These are phyloP conservation scores for Panicum hallii DNA, from an alignment of 202 grass and related monocot genomes.

Conservation along the genomic window DNA sequence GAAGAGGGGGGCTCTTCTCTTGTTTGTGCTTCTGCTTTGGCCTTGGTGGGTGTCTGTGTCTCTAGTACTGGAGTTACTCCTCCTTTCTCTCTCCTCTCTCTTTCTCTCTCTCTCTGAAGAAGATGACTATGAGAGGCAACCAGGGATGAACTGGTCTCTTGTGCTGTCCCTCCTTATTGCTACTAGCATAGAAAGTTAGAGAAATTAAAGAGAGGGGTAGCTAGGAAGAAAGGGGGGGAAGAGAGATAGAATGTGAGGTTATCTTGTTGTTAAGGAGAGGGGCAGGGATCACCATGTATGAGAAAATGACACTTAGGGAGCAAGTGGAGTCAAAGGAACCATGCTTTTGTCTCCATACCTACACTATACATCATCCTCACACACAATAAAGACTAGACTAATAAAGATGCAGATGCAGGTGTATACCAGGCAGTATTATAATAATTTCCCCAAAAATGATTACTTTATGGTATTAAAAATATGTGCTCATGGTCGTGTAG, in stretches of 20 bases:
- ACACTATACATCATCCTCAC: conserved; percentile 26
- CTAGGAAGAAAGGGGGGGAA: conserved; percentile 25
- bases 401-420: conserved; percentile 51
- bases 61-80: conserved; percentile 59
- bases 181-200: conserved; percentile 61
- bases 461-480: conserved; percentile 1
- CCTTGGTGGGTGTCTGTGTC: conserved; percentile 53
- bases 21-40: conserved; percentile 58
- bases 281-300: conserved; percentile 54
- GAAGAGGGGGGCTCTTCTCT: conserved; percentile 14
- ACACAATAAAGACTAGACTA: conserved; percentile 43
- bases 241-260: conserved; percentile 31
- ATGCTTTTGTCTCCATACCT: conserved; percentile 55
- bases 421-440: not conserved
- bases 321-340: conserved; percentile 47
- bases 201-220: conserved; percentile 24
- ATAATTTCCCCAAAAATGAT: not conserved
- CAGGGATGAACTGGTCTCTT: conserved; percentile 75
- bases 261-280: conserved; percentile 45
- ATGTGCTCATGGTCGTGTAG: conserved; percentile 14
- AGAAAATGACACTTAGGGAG: conserved; percentile 68
- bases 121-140: conserved; percentile 47
- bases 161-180: conserved; percentile 63
- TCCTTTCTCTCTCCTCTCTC: not conserved
- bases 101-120: conserved; percentile 26